Base-by-base conservation (phyloP, 1,284 basidiomycete species). In the Puccinia brachypodii region DNA sequence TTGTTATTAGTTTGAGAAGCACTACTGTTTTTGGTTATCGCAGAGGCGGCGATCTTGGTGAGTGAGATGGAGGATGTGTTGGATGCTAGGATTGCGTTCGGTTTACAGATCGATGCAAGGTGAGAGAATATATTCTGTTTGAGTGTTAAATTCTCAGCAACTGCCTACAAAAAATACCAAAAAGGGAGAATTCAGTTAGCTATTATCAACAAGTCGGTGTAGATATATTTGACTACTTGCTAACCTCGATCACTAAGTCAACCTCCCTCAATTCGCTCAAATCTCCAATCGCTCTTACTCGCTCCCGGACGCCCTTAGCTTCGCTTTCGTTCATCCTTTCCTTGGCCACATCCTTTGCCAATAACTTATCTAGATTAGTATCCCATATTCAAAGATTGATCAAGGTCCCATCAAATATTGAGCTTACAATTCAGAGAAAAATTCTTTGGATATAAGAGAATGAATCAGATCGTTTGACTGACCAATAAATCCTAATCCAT, bases 11-110 rank as follows among this genome's bases (percentile, higher is more conserved):
- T 14, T 0, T n/a, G 14, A 74, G 25, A 50, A n/a, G n/a, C n/a
- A n/a, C n/a, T n/a, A n/a, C 31, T 71, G 71, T n/a, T 85, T 72
- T 33, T 84, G 19, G 85, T 50, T 62, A 69, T 84, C 69, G 92
- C 92, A 31, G 92, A 89, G 9, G 92, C 92, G 0, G 96, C 95
- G 82, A 98, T 93, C 88, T 96, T 95, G 33, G 95, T 95, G 71
- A 99, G 91, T 84, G 93, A 94, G 84, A 98, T 97, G 14, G 94
- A 95, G 77, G 93, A 95, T 2, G 96, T 99, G 86, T 99, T 98
- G 74, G 92, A 91, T 0, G 95, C 96, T 36, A 99, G 89, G 78
- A 98, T 95, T 2, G 94, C 90, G 42, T 90, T 89, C 0, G 92
- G 91, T 22, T 90, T 89, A 74, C 95, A 87, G 83, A 91, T 90